phyloP scores from a whole-genome alignment of 768 basidiomycete genomes.

The Pleurotus sapidus region DNA sequence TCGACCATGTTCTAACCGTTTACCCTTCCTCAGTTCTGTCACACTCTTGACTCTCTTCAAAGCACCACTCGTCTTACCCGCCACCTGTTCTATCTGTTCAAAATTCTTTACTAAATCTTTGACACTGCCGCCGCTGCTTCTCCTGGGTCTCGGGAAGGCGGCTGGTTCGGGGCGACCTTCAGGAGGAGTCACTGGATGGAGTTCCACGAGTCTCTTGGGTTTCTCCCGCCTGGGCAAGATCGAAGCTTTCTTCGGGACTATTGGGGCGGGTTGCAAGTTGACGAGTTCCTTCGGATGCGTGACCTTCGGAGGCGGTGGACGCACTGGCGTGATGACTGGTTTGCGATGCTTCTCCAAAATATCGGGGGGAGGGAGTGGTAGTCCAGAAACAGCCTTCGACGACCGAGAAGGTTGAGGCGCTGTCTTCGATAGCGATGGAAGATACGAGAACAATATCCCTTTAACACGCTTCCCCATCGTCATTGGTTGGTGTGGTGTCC shows the following conservation, averaged over 20 bases:
- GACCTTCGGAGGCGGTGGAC: constrained; percentile 41
- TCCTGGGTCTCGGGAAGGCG: constrained; percentile 33
- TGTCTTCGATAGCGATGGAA: constrained; percentile 46
- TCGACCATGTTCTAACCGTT: constrained; percentile 7
- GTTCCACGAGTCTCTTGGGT: constrained; percentile 50
- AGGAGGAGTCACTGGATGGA: constrained; percentile 42
- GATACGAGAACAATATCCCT: constrained; percentile 59
- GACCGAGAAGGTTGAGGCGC: constrained; percentile 16
- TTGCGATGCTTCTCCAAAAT: constrained; percentile 46
- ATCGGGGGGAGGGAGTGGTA: constrained; percentile 56
- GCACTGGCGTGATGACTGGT: constrained; percentile 58
- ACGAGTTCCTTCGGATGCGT: constrained; percentile 66
- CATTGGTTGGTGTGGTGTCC: constrained; percentile 16
- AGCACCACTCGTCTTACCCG: constrained; percentile 23
- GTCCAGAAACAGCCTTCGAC: constrained; percentile 30
- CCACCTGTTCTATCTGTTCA: constrained; percentile 35
- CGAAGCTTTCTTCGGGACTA: constrained; percentile 31
- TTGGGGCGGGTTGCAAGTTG: constrained; percentile 53
- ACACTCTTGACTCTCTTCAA: constrained; percentile 33
- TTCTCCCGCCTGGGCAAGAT: constrained; percentile 39
- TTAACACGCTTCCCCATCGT: constrained; percentile 51
- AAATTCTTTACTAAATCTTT: constrained; percentile 68
- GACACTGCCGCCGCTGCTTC: constrained; percentile 69
- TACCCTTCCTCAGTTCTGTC: constrained; percentile 26
- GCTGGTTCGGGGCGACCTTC: constrained; percentile 17